Evolutionary conservation across 2,329 filamentous ascomycete species (phyloP), one percentile per base, ranked within the genome.

Genomic region (Chrysoporthe deuterocubensis): DNA sequence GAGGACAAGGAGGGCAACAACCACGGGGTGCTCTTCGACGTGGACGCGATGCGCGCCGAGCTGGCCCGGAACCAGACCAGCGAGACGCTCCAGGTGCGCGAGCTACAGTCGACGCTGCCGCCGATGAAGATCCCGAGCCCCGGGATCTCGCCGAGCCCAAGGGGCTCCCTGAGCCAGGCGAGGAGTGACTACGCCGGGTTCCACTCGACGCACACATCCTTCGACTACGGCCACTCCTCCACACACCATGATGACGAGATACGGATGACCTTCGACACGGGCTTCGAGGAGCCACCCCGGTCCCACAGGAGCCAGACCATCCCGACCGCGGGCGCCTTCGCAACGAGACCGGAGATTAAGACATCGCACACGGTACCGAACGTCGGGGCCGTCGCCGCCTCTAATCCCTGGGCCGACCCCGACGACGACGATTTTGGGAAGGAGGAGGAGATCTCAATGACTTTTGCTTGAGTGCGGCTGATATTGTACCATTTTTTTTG

Each of bases 1-100:
- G 83, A 86, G 66, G 83, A 83, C 18, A 83, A 82, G 69, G 79
- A 82, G 9, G 81, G 82, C 5, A 85, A 78, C 67, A 89, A 87
- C 73, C 81, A 82, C 54, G 87, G 87, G 44, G 91, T 98, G 9
- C 84, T 99, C 58, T 99, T 99, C 74, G 96, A 99, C 74, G 89
- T 99, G 59, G 96, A 99, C 74, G 96, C 96, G 14, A 98, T 99
- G 71, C 87, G 93, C 61, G 90, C 93, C 11, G 92, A 96, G 74
- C 82, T 99, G 44, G 92, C 92, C 40, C 88, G 87, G 61, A 91
- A 95, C 70, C 85, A 89, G 48, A 74, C 78, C 64, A 79, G 81
- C 54, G 79, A 77, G 61, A 69, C 85, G 66, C 72, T 89, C 59
- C 83, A 87, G 77, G 89, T 96, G 71, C 90, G 89, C 75, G 92